Base-by-base conservation (phyloP, 2,329 filamentous ascomycete species). In the Torrubiella hemipterigena region DNA sequence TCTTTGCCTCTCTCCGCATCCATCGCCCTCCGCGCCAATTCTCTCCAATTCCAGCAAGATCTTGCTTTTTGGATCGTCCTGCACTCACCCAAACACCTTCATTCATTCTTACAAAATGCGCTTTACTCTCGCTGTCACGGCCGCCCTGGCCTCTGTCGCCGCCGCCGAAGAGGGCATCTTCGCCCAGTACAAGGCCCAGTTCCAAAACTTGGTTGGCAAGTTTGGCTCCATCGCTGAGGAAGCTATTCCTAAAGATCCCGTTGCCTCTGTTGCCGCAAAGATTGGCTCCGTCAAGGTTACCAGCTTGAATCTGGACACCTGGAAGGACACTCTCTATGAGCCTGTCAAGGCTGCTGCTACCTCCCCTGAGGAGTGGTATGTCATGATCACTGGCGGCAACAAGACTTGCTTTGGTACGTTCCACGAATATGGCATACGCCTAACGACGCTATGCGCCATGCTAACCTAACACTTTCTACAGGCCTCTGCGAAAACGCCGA, bases 371-470 rank as follows among this genome's bases (percentile, higher is more conserved):
- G 77, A 85, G 56, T 86, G 79, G 79, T 77, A 81, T 65, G 61
- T 89, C 38, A 66, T 81, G 42, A 59, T 84, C 42, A 81, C 76
- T 8, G 82, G 82, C 34, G 66, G 79, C 43, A 86, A 87, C 65
- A 79, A 76, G 61, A 85, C 81, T 19, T 89, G 82, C 61, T 78
- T 69, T 49, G 69, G 71, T 74, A 59, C 35, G 65, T 45, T 37
- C 26, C 27, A 19, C 15, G 15, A 14, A 5, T 6, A 6, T 29
- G 27, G 12, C 27, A 24, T 7, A 23, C 17, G 16, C 15, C 27
- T 29, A 25, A 15, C 26, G 6, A 17, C n/a, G 6, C 8, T 29
- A 12, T 14, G n/a, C 10, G 16, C 20, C 11, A 4, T 17, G 21
- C 24, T 34, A 52, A 41, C 49, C 38, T 34, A 32, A 40, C 27